Base-by-base conservation (phyloP, 2,329 filamentous ascomycete genomes). In the Beauveria medogensis region DNA sequence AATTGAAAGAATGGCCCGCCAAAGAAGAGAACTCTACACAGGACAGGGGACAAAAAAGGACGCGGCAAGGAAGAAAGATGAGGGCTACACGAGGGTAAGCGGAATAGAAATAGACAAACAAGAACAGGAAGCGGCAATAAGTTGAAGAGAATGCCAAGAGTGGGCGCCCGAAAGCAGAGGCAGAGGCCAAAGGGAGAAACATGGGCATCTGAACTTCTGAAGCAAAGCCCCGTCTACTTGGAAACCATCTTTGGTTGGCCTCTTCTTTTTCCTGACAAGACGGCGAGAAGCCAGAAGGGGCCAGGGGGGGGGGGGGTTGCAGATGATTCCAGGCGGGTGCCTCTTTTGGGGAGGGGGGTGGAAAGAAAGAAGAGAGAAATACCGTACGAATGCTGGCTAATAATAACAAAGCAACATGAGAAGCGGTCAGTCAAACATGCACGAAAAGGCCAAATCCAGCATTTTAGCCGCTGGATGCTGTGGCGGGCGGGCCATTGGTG, bases 191-290 rank as follows among this genome's bases (percentile, higher is more conserved):
- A 52, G 44, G 47, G 9, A 34, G 30, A 30, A 5, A 51, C 34
- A 20, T 18, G 26, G 37, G 26, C 48, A 52, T 59, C 40, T 52
- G 56, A 59, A 52, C 12, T 50, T 46, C 24, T 59, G 56, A 59
- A 53, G 56, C 56, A 59, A 14, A n/a, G 40, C 56, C 47, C 47
- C 56, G 26, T 59, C 47, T 53, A 40, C 40, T 37, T 44, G 48
- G 48, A 59, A 59, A 59, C 48, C 12, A 14, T 26, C 8, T 8
- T 44, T 34, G 30, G 20, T 12, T 26, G 20, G 34, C 34, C 12
- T 14, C 34, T 37, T 37, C 30, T 28, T 20, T 20, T 30, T 9
- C 41, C 8, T 46, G 44, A 37, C 20, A 28, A 48, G 28, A 26
- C 6, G 18, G 16, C 20, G 12, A 40, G 44, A 24, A 16, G 44